These are phyloP conservation scores for Fusarium dlaminii DNA, from an alignment of 2,329 filamentous ascomycete genomes.

Conservation along the genomic window DNA sequence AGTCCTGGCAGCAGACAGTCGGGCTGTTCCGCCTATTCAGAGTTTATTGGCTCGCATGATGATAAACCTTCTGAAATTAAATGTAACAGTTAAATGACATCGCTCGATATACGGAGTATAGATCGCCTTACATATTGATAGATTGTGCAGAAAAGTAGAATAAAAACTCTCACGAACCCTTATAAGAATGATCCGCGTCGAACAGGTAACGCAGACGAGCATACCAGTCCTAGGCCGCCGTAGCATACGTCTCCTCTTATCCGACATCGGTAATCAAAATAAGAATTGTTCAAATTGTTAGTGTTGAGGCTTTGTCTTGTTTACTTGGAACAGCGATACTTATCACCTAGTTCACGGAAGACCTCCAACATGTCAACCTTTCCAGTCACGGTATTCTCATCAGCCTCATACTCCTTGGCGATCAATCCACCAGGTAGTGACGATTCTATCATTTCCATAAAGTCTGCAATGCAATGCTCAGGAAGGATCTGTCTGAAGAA, in stretches of 20 bases:
- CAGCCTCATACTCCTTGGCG: slow-evolving; percentile 33
- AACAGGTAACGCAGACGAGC: neutral
- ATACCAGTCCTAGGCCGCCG: neutral
- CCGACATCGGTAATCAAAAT: neutral
- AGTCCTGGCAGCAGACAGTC: neutral
- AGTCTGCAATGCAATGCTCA: slow-evolving; percentile 28
- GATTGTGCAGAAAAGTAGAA: neutral
- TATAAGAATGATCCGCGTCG: neutral
- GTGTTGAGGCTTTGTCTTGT: neutral
- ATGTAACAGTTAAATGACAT: neutral
- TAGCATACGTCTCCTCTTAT: too few relatives aligned
- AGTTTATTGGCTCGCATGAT: neutral
- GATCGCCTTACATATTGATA: too few relatives aligned
- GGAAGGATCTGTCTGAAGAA: slow-evolving; percentile 38
- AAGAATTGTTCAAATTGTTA: too few relatives aligned
- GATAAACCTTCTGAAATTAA: neutral
- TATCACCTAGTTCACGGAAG: slow-evolving; percentile 11
- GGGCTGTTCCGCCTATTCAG: neutral
- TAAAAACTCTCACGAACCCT: neutral
- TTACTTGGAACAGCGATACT: neutral
- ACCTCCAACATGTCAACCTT: slow-evolving; percentile 38
- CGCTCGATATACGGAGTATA: too few relatives aligned
- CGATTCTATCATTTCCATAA: slow-evolving; percentile 43
- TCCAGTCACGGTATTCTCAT: slow-evolving; percentile 36
- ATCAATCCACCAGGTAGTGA: slow-evolving; percentile 42